Evolutionary conservation across 2,329 filamentous ascomycete species (phyloP).

Genomic region (Amylocarpus encephaloides): DNA sequence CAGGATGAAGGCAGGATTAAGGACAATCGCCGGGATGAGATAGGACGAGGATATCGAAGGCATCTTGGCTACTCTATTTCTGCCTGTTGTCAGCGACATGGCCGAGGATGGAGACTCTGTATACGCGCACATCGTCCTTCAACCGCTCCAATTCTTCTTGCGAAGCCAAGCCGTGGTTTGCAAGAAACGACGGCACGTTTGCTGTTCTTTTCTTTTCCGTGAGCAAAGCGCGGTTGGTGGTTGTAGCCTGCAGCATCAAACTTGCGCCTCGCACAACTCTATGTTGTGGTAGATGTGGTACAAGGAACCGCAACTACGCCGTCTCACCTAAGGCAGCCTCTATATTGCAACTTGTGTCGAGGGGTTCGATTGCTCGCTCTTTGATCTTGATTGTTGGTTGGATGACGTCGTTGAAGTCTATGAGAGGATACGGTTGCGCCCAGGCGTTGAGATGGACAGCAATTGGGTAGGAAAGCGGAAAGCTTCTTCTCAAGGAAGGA

Average conservation of each 20-base stretch:
- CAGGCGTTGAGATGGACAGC: slow-evolving; percentile 3
- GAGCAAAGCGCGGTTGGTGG: not conserved
- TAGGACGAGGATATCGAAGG: slow-evolving; percentile 26
- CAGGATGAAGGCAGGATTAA: slow-evolving; percentile 32
- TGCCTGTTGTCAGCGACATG: not conserved
- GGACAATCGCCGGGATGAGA: slow-evolving; percentile 17
- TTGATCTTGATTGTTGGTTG: slow-evolving; percentile 3
- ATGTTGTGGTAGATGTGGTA: not conserved
- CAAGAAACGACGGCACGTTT: too few species aligned
- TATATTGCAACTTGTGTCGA: not conserved
- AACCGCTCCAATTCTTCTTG: too few species aligned
- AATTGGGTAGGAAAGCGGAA: not conserved
- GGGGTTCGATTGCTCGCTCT: too few species aligned
- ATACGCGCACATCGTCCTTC: too few species aligned
- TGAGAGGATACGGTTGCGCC: slow-evolving; percentile 8
- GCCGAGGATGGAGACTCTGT: too few species aligned
- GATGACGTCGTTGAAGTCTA: slow-evolving; percentile 10
- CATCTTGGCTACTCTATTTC: slow-evolving; percentile 18
- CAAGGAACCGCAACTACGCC: not conserved
- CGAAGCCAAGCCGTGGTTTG: too few species aligned
- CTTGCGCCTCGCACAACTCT: not conserved
- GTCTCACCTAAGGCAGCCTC: not conserved
- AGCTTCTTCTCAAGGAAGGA: not conserved
- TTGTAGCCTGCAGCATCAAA: not conserved
- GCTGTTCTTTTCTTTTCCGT: not conserved